These are phyloP conservation scores for Pseudocercospora fuligena DNA, from an alignment of 2,329 filamentous ascomycete species.

Conservation along the genomic window DNA sequence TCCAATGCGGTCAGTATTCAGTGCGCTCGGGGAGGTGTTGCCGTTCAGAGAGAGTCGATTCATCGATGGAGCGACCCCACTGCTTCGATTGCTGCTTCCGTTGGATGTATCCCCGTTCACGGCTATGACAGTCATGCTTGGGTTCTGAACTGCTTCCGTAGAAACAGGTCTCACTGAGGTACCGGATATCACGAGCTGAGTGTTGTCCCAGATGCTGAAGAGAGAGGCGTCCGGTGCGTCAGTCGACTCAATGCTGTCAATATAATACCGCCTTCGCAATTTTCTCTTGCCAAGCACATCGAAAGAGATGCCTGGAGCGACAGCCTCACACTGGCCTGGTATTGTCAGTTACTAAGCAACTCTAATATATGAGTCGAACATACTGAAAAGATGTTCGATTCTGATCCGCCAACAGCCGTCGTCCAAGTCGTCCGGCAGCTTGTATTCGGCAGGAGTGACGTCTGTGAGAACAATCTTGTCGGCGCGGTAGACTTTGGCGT, in stretches of 20 bases:
- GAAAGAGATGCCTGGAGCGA: conserved; percentile 73
- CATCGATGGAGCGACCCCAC: background rate
- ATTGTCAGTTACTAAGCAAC: background rate
- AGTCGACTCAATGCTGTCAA: conserved; percentile 58
- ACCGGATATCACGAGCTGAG: conserved; percentile 26
- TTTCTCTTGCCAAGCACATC: conserved; percentile 63
- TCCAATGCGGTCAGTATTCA: conserved; percentile 60
- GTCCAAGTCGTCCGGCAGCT: conserved; percentile 29
- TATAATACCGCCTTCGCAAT: conserved; percentile 65
- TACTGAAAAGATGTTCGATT: conserved; percentile 20
- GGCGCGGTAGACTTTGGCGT: conserved; percentile 58
- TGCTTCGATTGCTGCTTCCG: background rate
- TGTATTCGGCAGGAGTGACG: conserved; percentile 48
- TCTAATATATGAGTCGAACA: background rate
- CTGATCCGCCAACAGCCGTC: conserved; percentile 44
- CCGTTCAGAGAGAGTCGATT: background rate
- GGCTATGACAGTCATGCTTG: background rate
- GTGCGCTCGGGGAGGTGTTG: background rate
- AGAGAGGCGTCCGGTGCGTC: conserved; percentile 28
- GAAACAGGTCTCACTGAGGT: background rate
- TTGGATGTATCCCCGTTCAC: background rate
- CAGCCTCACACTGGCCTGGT: conserved; percentile 59
- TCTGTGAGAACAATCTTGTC: conserved; percentile 66
- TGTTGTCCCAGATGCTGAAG: conserved; percentile 30
- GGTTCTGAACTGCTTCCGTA: background rate